Evolutionary conservation across 1,284 basidiomycete species (phyloP), one percentile per base, ranked within the genome.

Genomic region (Trametes pubescens): DNA sequence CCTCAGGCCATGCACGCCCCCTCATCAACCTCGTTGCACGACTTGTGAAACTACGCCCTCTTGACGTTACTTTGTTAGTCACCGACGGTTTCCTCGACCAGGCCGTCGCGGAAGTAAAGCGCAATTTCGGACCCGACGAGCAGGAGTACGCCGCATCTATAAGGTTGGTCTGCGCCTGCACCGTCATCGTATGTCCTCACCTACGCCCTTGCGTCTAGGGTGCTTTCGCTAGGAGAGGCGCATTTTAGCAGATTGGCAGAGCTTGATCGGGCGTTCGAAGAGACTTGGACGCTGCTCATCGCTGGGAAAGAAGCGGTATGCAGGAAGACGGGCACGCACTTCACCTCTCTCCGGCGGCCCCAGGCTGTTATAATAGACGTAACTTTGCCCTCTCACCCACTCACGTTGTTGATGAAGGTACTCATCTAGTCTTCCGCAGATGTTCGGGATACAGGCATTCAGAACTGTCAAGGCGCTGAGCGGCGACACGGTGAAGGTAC

Each of bases 401-500:
- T n/a, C 14, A 24, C n/a, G 2, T 34, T 26, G 43, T 13, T 11
- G 5, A 29, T 34, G 22, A 10, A 2, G 3, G 14, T 29, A 0
- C 43, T 32, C 32, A 21, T 32, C 14, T 5, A 34, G 8, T 34
- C 2, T 32, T 22, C 18, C 4, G 34, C 24, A 72, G 71, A 59
- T 69, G 22, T 69, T 70, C 49, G 65, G 56, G 0, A 29, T 63
- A 4, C 24, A 55, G 1, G 57, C 52, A 14, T 56, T 69, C 32
- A 16, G 64, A 7, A 35, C 59, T 2, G 59, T 69, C 48, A 61
- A 61, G 40, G 48, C 38, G 0, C 11, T 64, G 3, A 66, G 62
- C 48, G 48, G 44, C 32, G 32, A 65, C 11, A 53, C 22, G 8
- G 64, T 71, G 8, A 71, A 69, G 44, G 49, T 68, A 18, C 64